Evolutionary conservation across 1,139 yeast species (phyloP), one percentile per base, ranked within the genome.

Genomic region (Yamadazyma songkhlaensis): DNA sequence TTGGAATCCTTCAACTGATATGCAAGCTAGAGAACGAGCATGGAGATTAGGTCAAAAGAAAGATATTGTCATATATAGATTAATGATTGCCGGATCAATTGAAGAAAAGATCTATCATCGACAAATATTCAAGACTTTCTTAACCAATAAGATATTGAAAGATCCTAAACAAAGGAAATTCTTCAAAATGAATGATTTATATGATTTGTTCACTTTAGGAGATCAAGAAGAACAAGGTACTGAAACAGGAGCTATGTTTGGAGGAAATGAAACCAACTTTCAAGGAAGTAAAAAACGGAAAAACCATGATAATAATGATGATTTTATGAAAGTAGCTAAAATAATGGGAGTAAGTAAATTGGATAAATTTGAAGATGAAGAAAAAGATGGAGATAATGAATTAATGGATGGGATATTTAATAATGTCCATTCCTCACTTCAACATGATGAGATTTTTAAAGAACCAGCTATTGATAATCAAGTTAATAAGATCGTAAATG

Each of bases 1-100:
- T 58, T 92, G 98, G 98, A 92, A 92, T 54, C 98, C 98, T 0
- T 88, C 97, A 0, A 92, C 97, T 0, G 98, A 92, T 64, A 76
- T 92, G 46, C 98, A 92, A 59, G 98, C 98, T 0, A 68, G 98
- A 45, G 98, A 92, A 59, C 64, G 98, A 36, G 97, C 97, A 0
- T 92, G 98, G 98, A 71, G 98, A 48, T 72, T 92, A 44, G 98
- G 98, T 0, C 98, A 92, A 55, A 90, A 85, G 55, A 80, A 81
- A 46, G 96, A 90, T 50, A 97, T 92, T n/a, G 80, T 90, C 3
- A 90, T 92, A 27, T 94, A 90, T 51, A 66, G 98, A 40, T 64
- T 92, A 31, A 88, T 92, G 89, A 86, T 92, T 25, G 89, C 97
- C 0, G 97, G 97, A 0, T 80, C 97, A 0, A 94, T 92, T 34